Evolutionary conservation across 306 rosid species (phyloP), one percentile per base, ranked within the genome.

Genomic region (Rosa chinensis): DNA sequence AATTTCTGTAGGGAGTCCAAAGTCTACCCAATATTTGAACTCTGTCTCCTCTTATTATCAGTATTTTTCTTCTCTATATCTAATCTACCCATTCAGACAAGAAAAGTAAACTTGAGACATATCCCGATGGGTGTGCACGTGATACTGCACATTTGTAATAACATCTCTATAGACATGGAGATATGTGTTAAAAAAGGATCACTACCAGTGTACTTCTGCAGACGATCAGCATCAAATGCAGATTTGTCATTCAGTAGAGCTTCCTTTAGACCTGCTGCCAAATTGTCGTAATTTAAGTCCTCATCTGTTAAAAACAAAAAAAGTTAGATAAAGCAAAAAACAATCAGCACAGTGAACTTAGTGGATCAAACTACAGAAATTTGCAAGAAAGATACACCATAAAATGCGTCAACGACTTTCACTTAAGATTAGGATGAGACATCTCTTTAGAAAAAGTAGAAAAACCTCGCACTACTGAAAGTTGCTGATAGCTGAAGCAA

Each of bases 181-280:
- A 48, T 85, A 77, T 55, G 81, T 37, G 74, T 61, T 74, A 28
- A 48, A 80, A 32, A 63, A 78, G 37, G 66, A 73, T 58, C 75
- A 72, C 55, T 89, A 89, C 99, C 98, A 3, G 97, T 91, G 82
- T 87, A 87, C 77, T 89, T 91, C 80, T 95, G 98, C 85, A 95
- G 90, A 53, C 97, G 96, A 72, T 89, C 97, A 12, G 96, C 96
- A 79, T 91, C 97, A 74, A 94, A 94, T 14, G 88, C 95, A 16
- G 97, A 94, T 80, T 89, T 88, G 67, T 94, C 99, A 53, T 86
- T 89, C 76, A 84, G 88, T 53, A 95, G 86, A 75, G 90, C 92
- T 61, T 88, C 88, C 87, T 89, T 95, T 39, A 95, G 88, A 62
- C 97, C 98, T 39, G 89, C 79, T 18, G 99, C 99, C 85, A 95